Conservation (phyloP, 106 monocot species). For the Vanilla planifolia region DNA sequence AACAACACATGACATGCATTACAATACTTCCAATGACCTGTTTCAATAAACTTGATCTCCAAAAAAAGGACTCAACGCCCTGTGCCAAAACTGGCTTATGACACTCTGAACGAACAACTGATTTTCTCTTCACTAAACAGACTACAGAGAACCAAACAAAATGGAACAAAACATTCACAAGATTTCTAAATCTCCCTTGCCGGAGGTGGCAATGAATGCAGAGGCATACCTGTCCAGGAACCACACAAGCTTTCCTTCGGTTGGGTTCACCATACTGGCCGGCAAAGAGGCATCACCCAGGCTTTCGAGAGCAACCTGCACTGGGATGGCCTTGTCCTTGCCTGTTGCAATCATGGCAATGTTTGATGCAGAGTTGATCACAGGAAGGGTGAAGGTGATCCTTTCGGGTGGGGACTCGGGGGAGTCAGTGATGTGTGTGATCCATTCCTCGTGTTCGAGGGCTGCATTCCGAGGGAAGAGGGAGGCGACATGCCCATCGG, state of each 20-base stretch:
- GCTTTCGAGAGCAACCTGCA: conserved; percentile 8
- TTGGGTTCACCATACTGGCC: conserved; percentile 39
- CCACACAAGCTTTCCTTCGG: conserved; percentile 64
- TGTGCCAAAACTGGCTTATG: no score
- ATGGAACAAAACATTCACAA: no score
- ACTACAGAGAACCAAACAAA: no score
- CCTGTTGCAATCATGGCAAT: conserved; percentile 51
- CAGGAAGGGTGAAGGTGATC: conserved; percentile 78
- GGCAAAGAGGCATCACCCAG: conserved; percentile 22
- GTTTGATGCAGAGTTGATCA: conserved; percentile 72
- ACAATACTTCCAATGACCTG: no score
- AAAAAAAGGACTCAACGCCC: no score
- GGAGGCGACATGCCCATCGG: conserved; percentile 67
- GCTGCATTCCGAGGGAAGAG: conserved; percentile 50
- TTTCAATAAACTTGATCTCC: no score
- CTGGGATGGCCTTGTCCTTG: conserved; percentile 38
- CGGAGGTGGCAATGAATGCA: no score
- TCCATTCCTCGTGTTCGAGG: conserved; percentile 53
- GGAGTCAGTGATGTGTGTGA: conserved; percentile 63
- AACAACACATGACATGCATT: no score
- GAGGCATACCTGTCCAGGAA: no score
- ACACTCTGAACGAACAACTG: no score
- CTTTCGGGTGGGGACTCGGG: conserved; percentile 61
- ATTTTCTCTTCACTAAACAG: no score
- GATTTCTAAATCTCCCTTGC: no score